Conservation (phyloP, 371 early-diverging fungal genomes). For the Saksenaea oblongispora region DNA sequence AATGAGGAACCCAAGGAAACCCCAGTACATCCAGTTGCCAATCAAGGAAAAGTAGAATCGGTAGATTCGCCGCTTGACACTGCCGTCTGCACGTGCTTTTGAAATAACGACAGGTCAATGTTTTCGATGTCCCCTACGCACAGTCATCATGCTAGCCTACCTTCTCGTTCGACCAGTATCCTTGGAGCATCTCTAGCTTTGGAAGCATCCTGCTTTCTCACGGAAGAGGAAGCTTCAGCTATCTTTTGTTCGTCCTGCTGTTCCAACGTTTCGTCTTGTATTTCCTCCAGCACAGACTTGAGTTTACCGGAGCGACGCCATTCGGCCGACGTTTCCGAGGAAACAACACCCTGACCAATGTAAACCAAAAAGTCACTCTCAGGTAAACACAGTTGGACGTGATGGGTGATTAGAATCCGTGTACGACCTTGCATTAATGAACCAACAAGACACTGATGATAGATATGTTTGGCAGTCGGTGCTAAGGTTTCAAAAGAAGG, state of each 20-base stretch:
- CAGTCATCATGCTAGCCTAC: slow-evolving; percentile 5
- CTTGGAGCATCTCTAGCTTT: slow-evolving; percentile 7
- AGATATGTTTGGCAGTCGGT: slow-evolving; percentile 87
- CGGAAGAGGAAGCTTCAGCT: neutral
- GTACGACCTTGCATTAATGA: slow-evolving; percentile 77
- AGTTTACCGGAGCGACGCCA: slow-evolving; percentile 37
- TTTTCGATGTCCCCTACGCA: neutral
- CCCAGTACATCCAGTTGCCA: slow-evolving; percentile 50
- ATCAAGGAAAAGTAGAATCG: slow-evolving; percentile 40
- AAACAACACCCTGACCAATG: slow-evolving; percentile 55
- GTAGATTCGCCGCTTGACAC: slow-evolving; percentile 49
- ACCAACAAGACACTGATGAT: slow-evolving; percentile 69
- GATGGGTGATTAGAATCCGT: slow-evolving; percentile 87
- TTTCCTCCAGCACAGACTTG: slow-evolving; percentile 18
- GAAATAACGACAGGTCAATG: neutral
- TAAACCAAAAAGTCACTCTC: slow-evolving; percentile 66
- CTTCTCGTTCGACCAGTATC: slow-evolving; percentile 29
- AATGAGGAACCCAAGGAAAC: slow-evolving; percentile 29
- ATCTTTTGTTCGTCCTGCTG: neutral
- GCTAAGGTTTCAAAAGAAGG: slow-evolving; percentile 55
- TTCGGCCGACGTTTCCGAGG: slow-evolving; percentile 37
- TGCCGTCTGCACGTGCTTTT: slow-evolving; percentile 43
- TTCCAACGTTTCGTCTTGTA: neutral
- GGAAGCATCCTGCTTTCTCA: neutral
- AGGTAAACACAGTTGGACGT: slow-evolving; percentile 75